phyloP scores from a whole-genome alignment of 2,329 filamentous ascomycete species.

The Claviceps capensis region DNA sequence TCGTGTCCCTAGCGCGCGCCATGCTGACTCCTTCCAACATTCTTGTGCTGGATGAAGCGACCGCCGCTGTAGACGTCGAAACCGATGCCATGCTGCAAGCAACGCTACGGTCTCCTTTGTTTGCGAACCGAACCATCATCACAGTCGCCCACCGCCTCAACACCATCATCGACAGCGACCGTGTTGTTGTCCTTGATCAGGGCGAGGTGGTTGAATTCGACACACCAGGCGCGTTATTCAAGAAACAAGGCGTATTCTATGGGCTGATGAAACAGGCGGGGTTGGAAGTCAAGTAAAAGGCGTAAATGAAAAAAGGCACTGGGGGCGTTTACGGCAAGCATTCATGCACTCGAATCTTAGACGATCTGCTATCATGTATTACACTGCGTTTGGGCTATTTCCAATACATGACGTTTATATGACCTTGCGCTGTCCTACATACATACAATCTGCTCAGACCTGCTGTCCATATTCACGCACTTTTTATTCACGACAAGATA shows the following conservation, averaged over 20 bases:
- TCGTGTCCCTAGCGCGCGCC: constrained; percentile 85
- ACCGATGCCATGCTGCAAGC: constrained; percentile 53
- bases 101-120: constrained; percentile 51
- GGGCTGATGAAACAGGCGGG: constrained; percentile 86
- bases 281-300: constrained; percentile 35
- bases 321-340: neutral
- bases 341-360: neutral
- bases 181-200: constrained; percentile 85
- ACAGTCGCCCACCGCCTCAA: constrained; percentile 98
- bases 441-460: too few relatives aligned
- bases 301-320: too few relatives aligned
- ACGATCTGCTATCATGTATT: too few relatives aligned
- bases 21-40: constrained; percentile 94
- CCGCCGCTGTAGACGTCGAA: constrained; percentile 58
- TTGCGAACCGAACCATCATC: constrained; percentile 89
- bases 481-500: too few relatives aligned
- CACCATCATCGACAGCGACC: constrained; percentile 80
- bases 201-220: constrained; percentile 89
- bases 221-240: constrained; percentile 64
- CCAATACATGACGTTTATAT: too few relatives aligned
- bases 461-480: too few relatives aligned
- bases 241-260: constrained; percentile 67
- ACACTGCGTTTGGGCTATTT: too few relatives aligned
- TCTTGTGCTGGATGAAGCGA: constrained; percentile 91
- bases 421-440: too few relatives aligned